These are phyloP conservation scores for Tympanopsis confertula DNA, from an alignment of 2,329 filamentous ascomycete species.

Conservation along the genomic window DNA sequence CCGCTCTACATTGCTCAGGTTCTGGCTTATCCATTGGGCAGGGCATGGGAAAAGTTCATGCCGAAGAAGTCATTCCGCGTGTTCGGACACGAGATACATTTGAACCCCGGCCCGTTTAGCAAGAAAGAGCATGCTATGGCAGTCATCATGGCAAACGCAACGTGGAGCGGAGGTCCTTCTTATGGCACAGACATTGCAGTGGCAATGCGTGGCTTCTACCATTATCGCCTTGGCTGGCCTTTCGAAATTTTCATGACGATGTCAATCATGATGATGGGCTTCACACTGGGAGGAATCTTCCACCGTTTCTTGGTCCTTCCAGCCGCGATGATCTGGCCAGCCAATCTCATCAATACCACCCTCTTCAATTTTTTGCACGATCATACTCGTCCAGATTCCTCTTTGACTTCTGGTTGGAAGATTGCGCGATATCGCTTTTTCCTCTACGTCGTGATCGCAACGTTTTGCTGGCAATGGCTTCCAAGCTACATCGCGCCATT, in stretches of 20 bases:
- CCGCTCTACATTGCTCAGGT: constrained; percentile 25
- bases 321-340: constrained; percentile 55
- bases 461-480: constrained; percentile 41
- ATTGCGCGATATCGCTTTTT: constrained; percentile 34
- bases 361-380: constrained; percentile 33
- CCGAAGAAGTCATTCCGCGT: constrained; percentile 26
- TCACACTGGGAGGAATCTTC: constrained; percentile 48
- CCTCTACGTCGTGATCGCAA: constrained; percentile 23
- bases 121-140: constrained; percentile 32
- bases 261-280: constrained; percentile 51
- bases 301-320: constrained; percentile 48
- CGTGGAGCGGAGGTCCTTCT: constrained; percentile 15
- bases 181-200: constrained; percentile 15
- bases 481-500: constrained; percentile 34
- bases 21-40: constrained; percentile 29
- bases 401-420: constrained; percentile 27
- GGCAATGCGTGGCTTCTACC: constrained; percentile 33
- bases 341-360: constrained; percentile 35
- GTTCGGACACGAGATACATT: constrained; percentile 27
- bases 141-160: constrained; percentile 30
- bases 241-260: constrained; percentile 49
- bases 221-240: constrained; percentile 39
- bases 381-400: constrained; percentile 24
- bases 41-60: constrained; percentile 26
- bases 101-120: constrained; percentile 31